phyloP scores from a whole-genome alignment of 495 filamentous ascomycete species.

The Trichoderma orchidacearum region DNA sequence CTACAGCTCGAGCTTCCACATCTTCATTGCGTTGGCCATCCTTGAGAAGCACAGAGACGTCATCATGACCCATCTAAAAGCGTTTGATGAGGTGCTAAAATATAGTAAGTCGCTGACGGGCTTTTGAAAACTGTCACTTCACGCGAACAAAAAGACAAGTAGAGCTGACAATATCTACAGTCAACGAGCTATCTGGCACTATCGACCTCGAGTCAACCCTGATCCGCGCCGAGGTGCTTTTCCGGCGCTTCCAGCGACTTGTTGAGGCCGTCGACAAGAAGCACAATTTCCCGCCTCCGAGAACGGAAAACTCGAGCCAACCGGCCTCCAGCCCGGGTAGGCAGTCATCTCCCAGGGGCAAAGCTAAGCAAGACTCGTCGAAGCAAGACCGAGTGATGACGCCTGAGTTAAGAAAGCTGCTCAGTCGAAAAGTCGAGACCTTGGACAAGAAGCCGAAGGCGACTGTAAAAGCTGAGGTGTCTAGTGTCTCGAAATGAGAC shows the following conservation, averaged over 20 bases:
- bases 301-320: not conserved
- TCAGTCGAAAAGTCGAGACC: slow-evolving; percentile 58
- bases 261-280: slow-evolving; percentile 85
- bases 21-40: slow-evolving; percentile 88
- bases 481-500: not conserved
- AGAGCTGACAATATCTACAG: slow-evolving; percentile 27
- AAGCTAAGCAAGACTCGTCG: slow-evolving; percentile 16
- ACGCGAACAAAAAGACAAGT: not conserved
- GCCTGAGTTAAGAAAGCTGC: slow-evolving; percentile 60
- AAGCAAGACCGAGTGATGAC: slow-evolving; percentile 54
- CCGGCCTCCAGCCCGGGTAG: not conserved
- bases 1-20: slow-evolving; percentile 73
- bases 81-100: slow-evolving; percentile 96
- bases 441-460: slow-evolving; percentile 32
- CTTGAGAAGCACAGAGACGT: slow-evolving; percentile 90
- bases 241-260: slow-evolving; percentile 70
- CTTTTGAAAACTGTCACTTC: not conserved
- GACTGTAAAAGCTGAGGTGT: not conserved
- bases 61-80: slow-evolving; percentile 86
- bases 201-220: slow-evolving; percentile 81
- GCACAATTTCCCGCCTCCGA: slow-evolving; percentile 53
- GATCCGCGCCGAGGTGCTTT: slow-evolving; percentile 76
- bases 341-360: slow-evolving; percentile 13
- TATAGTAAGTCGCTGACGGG: slow-evolving; percentile 49
- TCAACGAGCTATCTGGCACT: slow-evolving; percentile 87